These are phyloP conservation scores for Lignosus rhinocerotis DNA, from an alignment of 1,284 basidiomycete genomes.

Conservation along the genomic window DNA sequence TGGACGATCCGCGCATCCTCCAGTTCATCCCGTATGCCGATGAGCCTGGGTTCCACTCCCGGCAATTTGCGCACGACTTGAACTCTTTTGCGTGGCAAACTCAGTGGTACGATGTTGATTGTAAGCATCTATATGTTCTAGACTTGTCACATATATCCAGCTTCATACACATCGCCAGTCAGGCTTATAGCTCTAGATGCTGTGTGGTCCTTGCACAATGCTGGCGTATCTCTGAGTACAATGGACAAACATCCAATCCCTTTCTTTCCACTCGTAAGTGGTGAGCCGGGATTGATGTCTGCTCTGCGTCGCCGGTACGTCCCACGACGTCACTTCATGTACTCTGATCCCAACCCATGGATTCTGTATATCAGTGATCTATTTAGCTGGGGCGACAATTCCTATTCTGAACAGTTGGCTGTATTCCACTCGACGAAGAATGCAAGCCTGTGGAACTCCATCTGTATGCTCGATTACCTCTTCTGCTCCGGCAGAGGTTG, in stretches of 20 bases:
- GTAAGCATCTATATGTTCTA: constrained; percentile 31
- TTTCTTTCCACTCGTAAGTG: not conserved
- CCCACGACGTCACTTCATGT: not conserved
- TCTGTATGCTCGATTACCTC: constrained; percentile 11
- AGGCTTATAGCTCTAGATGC: constrained; percentile 36
- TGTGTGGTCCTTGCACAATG: not conserved
- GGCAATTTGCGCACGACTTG: constrained; percentile 16
- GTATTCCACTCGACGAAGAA: not conserved
- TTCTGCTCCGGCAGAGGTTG: constrained; percentile 38
- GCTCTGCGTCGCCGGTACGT: constrained; percentile 4
- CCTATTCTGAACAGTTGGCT: not conserved
- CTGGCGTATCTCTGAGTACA: not conserved
- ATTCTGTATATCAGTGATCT: constrained; percentile 3
- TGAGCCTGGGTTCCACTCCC: constrained; percentile 33
- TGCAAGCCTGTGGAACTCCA: not conserved
- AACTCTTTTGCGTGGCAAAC: constrained; percentile 37
- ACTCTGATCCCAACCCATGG: not conserved
- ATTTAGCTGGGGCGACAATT: not conserved
- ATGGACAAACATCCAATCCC: constrained; percentile 4
- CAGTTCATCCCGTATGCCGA: constrained; percentile 39
- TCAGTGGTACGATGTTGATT: constrained; percentile 41
- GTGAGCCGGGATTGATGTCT: not conserved
- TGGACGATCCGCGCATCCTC: constrained; percentile 5
- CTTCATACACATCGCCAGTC: not conserved
- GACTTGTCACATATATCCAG: not conserved